These are phyloP conservation scores for Rhodamnia rubescens DNA, from an alignment of 345 rosid species.

Conservation along the genomic window DNA sequence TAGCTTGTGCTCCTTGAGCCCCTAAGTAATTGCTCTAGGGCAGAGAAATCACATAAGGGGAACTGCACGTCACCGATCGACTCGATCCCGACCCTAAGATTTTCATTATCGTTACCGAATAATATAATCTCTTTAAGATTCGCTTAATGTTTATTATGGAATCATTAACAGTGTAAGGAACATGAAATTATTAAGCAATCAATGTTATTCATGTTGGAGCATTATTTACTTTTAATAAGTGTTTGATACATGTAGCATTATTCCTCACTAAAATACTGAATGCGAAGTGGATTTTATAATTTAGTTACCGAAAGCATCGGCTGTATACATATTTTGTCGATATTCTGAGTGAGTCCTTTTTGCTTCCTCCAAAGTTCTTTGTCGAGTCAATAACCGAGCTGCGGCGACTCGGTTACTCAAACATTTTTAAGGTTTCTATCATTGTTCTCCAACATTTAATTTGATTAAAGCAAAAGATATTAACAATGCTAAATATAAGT, in stretches of 20 bases:
- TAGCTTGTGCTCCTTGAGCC: constrained; percentile 78
- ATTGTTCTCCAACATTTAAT: background rate
- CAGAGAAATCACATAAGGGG: constrained; percentile 62
- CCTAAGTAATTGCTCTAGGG: constrained; percentile 56
- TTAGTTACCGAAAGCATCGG: background rate
- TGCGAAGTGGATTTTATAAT: background rate
- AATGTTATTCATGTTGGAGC: background rate
- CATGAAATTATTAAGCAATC: background rate
- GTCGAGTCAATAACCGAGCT: background rate
- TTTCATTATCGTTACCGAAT: too few relatives aligned
- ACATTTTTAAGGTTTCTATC: background rate
- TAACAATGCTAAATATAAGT: background rate
- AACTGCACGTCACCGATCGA: constrained; percentile 44
- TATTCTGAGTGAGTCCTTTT: background rate
- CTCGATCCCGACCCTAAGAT: constrained; percentile 1
- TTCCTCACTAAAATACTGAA: background rate
- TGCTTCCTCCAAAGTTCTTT: background rate
- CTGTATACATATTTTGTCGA: background rate
- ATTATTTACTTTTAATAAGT: background rate
- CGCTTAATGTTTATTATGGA: background rate
- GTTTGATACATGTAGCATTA: background rate
- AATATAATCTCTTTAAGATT: too few relatives aligned
- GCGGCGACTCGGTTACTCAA: background rate
- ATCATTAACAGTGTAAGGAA: background rate
- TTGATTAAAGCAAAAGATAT: background rate